phyloP scores from a whole-genome alignment of 257 asterid genomes.

The Asclepias syriaca region DNA sequence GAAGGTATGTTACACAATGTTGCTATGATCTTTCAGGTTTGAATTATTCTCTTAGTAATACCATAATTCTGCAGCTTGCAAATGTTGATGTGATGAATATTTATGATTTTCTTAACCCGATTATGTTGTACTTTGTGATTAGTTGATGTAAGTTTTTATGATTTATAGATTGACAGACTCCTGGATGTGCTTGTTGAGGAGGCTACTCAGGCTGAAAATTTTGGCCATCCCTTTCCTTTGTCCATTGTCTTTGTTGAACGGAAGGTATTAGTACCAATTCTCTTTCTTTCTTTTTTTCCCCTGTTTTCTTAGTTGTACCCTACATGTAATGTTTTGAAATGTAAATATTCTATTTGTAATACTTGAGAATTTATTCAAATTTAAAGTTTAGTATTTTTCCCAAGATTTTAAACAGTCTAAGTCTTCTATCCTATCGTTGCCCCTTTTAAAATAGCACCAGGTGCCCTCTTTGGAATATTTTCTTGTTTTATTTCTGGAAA shows the following conservation, averaged over 20 bases:
- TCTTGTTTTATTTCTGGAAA: too few species aligned
- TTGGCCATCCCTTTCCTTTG: constrained; percentile 67
- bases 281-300: constrained; percentile 3
- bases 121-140: not conserved
- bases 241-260: constrained; percentile 93
- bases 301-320: not conserved
- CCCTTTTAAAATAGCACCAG: too few species aligned
- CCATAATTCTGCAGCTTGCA: not conserved
- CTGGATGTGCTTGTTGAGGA: constrained; percentile 77
- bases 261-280: constrained; percentile 29
- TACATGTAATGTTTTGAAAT: not conserved
- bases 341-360: not conserved
- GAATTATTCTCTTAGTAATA: not conserved
- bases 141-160: not conserved
- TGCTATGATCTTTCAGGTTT: not conserved
- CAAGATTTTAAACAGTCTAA: not conserved
- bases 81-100: not conserved
- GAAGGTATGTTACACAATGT: constrained; percentile 48
- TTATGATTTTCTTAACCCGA: constrained; percentile 4
- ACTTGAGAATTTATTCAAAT: not conserved
- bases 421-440: too few species aligned
- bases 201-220: constrained; percentile 62
- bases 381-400: not conserved
- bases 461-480: too few species aligned
- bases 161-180: constrained; percentile 73